These are phyloP conservation scores for Cladosporium sp. DNA, from an alignment of 2,329 filamentous ascomycete species.

Conservation along the genomic window DNA sequence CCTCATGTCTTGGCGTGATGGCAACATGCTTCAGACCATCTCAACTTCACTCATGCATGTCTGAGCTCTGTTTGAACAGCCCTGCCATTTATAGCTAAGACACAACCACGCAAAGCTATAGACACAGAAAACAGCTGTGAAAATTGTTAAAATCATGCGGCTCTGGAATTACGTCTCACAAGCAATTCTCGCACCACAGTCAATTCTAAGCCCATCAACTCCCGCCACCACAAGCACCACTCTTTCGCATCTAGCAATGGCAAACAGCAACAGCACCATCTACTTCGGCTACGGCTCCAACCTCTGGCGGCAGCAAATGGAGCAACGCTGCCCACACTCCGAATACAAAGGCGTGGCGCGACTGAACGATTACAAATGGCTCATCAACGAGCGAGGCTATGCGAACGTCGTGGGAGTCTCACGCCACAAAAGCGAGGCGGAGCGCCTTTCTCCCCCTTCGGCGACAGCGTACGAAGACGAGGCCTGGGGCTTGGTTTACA, in stretches of 20 bases:
- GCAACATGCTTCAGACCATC: not conserved
- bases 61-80: not conserved
- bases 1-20: slow-evolving; percentile 3
- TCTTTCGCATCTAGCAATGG: not conserved
- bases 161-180: slow-evolving; percentile 15
- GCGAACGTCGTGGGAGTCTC: slow-evolving; percentile 61
- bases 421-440: not conserved
- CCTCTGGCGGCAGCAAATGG: slow-evolving; percentile 67
- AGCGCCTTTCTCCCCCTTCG: not conserved
- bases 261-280: slow-evolving; percentile 37
- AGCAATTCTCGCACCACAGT: slow-evolving; percentile 5
- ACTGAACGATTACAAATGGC: slow-evolving; percentile 60
- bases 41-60: not conserved
- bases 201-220: not conserved
- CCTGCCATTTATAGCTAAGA: not conserved
- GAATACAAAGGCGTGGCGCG: slow-evolving; percentile 58
- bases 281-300: slow-evolving; percentile 75
- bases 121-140: not conserved
- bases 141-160: not conserved
- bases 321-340: slow-evolving; percentile 57
- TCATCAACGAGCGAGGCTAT: slow-evolving; percentile 67
- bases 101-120: not conserved
- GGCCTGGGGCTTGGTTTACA: slow-evolving; percentile 61
- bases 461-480: slow-evolving; percentile 36
- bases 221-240: not conserved